Conservation (phyloP, 192 early-diverging fungal species). For the Backusella luteola region DNA sequence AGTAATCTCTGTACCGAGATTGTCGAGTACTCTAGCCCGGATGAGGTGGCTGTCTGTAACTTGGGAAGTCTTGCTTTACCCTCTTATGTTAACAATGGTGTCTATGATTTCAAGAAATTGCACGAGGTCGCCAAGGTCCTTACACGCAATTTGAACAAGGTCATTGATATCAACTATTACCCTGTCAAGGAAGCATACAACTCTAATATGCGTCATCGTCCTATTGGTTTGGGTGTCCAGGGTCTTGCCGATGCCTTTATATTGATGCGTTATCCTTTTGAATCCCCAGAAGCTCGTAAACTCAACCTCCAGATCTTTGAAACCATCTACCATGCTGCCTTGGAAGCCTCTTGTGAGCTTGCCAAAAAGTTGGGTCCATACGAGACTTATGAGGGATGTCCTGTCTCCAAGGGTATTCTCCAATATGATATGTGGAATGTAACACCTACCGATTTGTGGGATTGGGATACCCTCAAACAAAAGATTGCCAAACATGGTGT, state of each 20-base stretch:
- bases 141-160: conserved; percentile 91
- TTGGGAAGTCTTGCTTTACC: conserved; percentile 93
- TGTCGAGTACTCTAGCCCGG: conserved; percentile 93
- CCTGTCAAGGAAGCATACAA: conserved; percentile 82
- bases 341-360: conserved; percentile 91
- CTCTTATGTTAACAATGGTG: conserved; percentile 67
- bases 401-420: conserved; percentile 84
- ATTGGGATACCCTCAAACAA: conserved; percentile 86
- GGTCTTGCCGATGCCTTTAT: conserved; percentile 98
- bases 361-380: conserved; percentile 80
- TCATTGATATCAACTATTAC: conserved; percentile 98
- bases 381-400: conserved; percentile 84
- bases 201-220: conserved; percentile 94
- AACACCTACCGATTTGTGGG: conserved; percentile 78
- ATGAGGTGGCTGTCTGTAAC: conserved; percentile 98
- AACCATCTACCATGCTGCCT: conserved; percentile 93
- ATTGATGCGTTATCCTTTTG: conserved; percentile 93
- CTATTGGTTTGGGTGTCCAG: conserved; percentile 96
- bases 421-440: conserved; percentile 96
- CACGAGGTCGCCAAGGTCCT: conserved; percentile 83
- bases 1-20: conserved; percentile 98
- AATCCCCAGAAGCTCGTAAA: conserved; percentile 76
- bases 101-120: conserved; percentile 79
- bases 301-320: conserved; percentile 93
- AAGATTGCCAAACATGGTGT: conserved; percentile 82